Evolutionary conservation across 2,329 filamentous ascomycete species (phyloP).

Genomic region (Trematosphaeria pertusa): DNA sequence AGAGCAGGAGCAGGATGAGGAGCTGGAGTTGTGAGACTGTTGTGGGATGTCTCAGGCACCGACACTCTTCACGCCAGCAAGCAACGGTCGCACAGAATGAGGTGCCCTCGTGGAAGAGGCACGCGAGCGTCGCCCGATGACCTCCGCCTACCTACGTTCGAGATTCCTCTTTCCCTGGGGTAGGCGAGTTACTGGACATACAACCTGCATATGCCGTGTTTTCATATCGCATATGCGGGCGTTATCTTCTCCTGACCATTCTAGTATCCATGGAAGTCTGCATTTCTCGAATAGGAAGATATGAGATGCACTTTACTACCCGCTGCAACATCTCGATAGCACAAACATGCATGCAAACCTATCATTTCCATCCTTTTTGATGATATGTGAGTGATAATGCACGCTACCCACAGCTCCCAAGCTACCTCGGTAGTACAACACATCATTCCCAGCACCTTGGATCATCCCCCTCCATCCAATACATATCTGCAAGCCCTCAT

Average conservation of each 20-base stretch:
- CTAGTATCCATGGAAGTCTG: too few species aligned
- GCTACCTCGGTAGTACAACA: neutral
- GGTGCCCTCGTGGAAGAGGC: too few species aligned
- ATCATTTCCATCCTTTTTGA: too few species aligned
- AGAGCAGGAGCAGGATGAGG: conserved; percentile 23
- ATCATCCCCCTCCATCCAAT: conserved; percentile 1
- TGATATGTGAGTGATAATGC: too few species aligned
- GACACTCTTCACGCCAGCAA: too few species aligned
- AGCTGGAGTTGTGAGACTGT: conserved; percentile 27
- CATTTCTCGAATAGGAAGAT: too few species aligned
- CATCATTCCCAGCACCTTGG: conserved; percentile 4
- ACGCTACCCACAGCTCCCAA: too few species aligned
- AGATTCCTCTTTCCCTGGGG: neutral
- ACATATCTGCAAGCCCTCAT: conserved; percentile 3
- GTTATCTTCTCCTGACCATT: neutral
- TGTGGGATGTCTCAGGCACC: neutral
- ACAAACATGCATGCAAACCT: too few species aligned
- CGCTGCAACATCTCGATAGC: too few species aligned
- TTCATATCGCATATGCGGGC: neutral
- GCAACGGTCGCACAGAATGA: too few species aligned
- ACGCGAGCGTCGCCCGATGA: neutral
- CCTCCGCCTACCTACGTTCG: neutral
- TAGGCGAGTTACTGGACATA: neutral
- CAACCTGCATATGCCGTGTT: neutral
- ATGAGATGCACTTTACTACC: too few species aligned